phyloP scores from a whole-genome alignment of 257 asterid species.

The Nicotiana benthamiana region DNA sequence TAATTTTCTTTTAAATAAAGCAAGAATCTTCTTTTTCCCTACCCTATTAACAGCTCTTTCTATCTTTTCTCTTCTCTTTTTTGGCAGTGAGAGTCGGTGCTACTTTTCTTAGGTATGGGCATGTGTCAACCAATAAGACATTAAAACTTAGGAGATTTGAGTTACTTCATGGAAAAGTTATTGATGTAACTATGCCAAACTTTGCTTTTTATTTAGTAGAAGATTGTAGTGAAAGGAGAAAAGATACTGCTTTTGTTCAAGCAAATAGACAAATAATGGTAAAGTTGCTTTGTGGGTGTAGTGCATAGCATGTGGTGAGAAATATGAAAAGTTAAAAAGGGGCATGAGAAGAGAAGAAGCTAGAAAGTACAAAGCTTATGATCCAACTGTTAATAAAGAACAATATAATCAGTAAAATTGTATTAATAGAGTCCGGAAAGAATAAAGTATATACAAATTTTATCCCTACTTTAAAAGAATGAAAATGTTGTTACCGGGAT shows the following conservation, averaged over 20 bases:
- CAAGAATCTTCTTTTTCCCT: neutral
- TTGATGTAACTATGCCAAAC: neutral
- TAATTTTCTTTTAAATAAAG: neutral
- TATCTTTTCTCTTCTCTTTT: neutral
- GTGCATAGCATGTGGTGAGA: constrained; percentile 2
- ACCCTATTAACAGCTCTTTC: no score
- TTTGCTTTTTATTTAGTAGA: neutral
- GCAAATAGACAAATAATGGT: neutral
- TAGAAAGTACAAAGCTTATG: neutral
- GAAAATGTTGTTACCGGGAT: no score
- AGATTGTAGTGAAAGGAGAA: neutral
- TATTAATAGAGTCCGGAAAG: no score
- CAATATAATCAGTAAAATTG: no score
- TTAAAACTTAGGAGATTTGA: neutral
- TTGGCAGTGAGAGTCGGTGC: neutral
- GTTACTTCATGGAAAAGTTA: constrained; percentile 5
- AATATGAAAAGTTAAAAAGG: neutral
- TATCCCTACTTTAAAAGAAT: no score
- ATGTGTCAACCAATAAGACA: neutral
- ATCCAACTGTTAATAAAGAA: no score
- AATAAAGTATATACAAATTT: no score
- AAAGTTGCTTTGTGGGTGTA: neutral
- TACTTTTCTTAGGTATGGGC: neutral
- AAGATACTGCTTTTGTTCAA: neutral
- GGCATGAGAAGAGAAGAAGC: neutral